Evolutionary conservation across 495 filamentous ascomycete species (phyloP).

Genomic region (Trichoderma virens): DNA sequence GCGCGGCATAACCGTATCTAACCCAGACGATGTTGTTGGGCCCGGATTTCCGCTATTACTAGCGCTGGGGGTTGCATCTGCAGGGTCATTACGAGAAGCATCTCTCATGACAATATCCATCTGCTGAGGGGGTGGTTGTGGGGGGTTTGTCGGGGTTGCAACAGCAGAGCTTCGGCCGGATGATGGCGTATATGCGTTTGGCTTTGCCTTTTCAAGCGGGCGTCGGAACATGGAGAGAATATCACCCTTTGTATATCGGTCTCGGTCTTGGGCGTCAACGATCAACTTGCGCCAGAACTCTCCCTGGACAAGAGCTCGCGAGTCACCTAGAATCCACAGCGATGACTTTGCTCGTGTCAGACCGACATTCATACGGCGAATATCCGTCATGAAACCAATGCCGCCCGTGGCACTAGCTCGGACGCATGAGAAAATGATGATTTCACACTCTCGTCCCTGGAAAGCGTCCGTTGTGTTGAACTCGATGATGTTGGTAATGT

Average conservation of each 20-base stretch:
- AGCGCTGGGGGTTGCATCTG: slow-evolving; percentile 1
- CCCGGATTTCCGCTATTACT: not conserved
- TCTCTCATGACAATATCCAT: slow-evolving; percentile 26
- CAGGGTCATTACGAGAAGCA: slow-evolving; percentile 11
- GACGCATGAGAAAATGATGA: slow-evolving; percentile 98
- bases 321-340: slow-evolving; percentile 91
- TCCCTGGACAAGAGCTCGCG: slow-evolving; percentile 72
- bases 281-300: slow-evolving; percentile 85
- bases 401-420: slow-evolving; percentile 79
- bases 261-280: slow-evolving; percentile 63
- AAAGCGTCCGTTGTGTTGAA: slow-evolving; percentile 99
- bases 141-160: slow-evolving; percentile 1
- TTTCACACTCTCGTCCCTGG: slow-evolving; percentile 91
- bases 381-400: slow-evolving; percentile 96
- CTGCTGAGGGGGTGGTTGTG: not conserved
- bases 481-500: slow-evolving; percentile 70
- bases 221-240: slow-evolving; percentile 36
- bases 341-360: slow-evolving; percentile 92
- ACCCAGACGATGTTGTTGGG: not conserved
- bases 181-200: slow-evolving; percentile 7
- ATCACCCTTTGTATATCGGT: slow-evolving; percentile 70
- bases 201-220: slow-evolving; percentile 21
- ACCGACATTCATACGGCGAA: slow-evolving; percentile 99
- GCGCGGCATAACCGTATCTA: not conserved
- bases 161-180: not conserved